These are phyloP conservation scores for Elongisporangium undulatum DNA, from an alignment of 352 stramenopile species.

Conservation along the genomic window DNA sequence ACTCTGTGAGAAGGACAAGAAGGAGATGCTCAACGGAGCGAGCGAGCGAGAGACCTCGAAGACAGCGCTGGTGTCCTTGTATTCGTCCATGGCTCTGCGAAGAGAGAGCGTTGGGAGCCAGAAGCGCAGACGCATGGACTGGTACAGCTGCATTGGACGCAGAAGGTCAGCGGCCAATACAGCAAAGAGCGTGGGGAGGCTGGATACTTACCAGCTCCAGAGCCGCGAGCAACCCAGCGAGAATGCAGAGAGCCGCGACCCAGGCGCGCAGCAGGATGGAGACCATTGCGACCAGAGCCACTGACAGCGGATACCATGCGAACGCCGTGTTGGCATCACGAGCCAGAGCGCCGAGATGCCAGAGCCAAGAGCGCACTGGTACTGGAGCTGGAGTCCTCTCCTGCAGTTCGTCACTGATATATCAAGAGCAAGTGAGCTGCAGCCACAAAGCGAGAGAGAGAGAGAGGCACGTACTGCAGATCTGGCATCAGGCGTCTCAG, in stretches of 20 bases:
- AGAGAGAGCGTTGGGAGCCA: constrained; percentile 1
- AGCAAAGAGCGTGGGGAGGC: neutral
- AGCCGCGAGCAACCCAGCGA: neutral
- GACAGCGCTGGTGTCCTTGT: neutral
- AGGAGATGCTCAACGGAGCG: neutral
- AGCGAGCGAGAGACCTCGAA: neutral
- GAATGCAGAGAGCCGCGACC: neutral
- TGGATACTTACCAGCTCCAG: neutral
- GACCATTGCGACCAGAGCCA: neutral
- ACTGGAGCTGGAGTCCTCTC: constrained; percentile 1
- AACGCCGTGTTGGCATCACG: neutral
- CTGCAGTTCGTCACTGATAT: neutral
- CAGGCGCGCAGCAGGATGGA: neutral
- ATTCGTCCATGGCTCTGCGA: neutral
- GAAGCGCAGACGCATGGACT: constrained; percentile 2
- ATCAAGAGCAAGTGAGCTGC: neutral
- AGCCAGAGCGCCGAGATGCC: neutral
- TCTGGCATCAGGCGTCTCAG: neutral
- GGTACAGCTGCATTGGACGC: constrained; percentile 4
- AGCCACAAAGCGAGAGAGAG: neutral
- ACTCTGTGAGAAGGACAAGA: constrained; percentile 12
- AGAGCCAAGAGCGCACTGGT: neutral
- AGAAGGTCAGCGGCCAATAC: neutral
- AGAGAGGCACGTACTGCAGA: neutral
- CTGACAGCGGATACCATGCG: no score